These are phyloP conservation scores for Colletotrichum trifolii DNA, from an alignment of 2,329 filamentous ascomycete species.

Conservation along the genomic window DNA sequence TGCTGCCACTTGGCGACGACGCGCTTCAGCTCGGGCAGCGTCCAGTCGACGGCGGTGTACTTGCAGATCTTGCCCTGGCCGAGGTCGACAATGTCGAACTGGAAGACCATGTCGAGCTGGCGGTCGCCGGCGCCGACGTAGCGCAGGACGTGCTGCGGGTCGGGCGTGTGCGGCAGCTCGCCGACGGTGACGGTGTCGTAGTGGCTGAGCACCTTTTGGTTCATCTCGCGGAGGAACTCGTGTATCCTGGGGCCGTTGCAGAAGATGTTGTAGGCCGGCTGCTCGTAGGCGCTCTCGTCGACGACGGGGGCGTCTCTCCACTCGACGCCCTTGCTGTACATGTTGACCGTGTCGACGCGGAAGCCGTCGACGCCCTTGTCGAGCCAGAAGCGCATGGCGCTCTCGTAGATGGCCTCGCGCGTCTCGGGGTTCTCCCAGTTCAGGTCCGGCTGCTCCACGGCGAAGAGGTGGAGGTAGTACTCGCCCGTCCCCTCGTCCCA, in stretches of 20 bases:
- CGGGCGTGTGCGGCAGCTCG: constrained; percentile 73
- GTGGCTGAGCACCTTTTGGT: constrained; percentile 61
- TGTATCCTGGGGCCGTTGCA: constrained; percentile 77
- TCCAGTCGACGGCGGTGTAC: constrained; percentile 59
- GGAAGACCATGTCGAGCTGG: constrained; percentile 77
- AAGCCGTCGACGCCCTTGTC: constrained; percentile 78
- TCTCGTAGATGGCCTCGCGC: constrained; percentile 75
- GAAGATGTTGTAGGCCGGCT: constrained; percentile 67
- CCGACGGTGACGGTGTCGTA: constrained; percentile 79
- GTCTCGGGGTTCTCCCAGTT: constrained; percentile 83
- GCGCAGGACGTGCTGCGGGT: constrained; percentile 65
- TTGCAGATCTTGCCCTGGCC: constrained; percentile 63
- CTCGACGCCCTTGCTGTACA: constrained; percentile 72
- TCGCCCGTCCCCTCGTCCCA: constrained; percentile 79
- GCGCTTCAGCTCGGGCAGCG: constrained; percentile 59
- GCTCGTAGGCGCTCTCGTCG: constrained; percentile 57
- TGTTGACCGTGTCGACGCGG: constrained; percentile 80
- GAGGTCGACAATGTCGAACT: constrained; percentile 72
- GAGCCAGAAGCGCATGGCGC: constrained; percentile 83
- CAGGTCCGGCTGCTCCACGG: constrained; percentile 82
- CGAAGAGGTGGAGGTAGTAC: constrained; percentile 83
- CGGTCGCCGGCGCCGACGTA: constrained; percentile 69
- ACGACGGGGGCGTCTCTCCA: constrained; percentile 69
- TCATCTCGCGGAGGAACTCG: constrained; percentile 76
- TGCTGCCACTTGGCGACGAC: constrained; percentile 61